Percentiles rank a stretch among this genome's conserved stretches.
Conservation (phyloP, 768 basidiomycete species). For the Naganishia vaughanmartiniae region DNA sequence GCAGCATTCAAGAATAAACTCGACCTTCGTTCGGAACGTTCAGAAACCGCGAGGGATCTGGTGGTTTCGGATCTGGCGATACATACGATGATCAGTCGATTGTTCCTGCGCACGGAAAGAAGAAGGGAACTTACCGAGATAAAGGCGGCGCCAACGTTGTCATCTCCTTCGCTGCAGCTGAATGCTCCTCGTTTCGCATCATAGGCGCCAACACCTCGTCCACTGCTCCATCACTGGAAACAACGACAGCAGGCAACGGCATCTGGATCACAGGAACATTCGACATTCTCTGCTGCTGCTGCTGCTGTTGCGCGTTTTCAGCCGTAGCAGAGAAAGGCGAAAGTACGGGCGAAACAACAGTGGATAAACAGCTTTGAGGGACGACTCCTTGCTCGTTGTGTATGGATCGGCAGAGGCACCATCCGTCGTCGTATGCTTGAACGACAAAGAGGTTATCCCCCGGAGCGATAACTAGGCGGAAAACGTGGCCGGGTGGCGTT, state of each 20-base stretch:
- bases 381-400: constrained; percentile 42
- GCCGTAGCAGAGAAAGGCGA: not conserved
- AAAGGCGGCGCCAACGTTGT: not conserved
- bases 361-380: constrained; percentile 45
- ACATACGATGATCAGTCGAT: not conserved
- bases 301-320: not conserved
- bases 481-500: not conserved
- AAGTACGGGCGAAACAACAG: constrained; percentile 8
- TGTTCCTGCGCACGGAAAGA: not conserved
- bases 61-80: constrained; percentile 33
- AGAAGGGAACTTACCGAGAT: constrained; percentile 8
- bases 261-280: not conserved
- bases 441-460: constrained; percentile 49
- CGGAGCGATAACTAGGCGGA: constrained; percentile 41
- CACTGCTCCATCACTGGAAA: not conserved
- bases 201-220: not conserved
- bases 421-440: constrained; percentile 50
- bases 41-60: constrained; percentile 32
- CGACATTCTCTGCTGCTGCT: not conserved
- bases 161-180: too few relatives aligned
- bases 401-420: constrained; percentile 46
- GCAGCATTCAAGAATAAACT: constrained; percentile 37
- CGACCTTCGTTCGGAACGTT: constrained; percentile 36
- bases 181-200: too few relatives aligned
- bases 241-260: constrained; percentile 21